Evolutionary conservation across 1,139 yeast species (phyloP), one percentile per base, ranked within the genome.

Genomic region (Nakaseomyces glabratus): DNA sequence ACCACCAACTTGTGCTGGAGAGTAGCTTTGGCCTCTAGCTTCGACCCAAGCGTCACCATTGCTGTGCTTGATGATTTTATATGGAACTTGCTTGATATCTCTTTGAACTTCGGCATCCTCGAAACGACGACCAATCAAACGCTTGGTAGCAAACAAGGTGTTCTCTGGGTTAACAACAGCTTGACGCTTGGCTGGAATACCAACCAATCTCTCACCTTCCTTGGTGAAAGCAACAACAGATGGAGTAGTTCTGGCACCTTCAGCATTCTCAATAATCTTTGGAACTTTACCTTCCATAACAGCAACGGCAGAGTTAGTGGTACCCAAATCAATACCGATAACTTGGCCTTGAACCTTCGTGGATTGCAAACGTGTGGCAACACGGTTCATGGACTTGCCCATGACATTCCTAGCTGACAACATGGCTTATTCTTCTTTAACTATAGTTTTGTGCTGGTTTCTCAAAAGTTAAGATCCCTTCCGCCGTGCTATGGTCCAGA

Each of bases 21-120:
- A 81, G 74, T 84, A 85, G 58, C 73, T 76, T 66, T 82, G 82
- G 60, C 94, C 96, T 60, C 82, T 72, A 48, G 96, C 95, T 71
- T 88, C 96, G 44, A 90, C 82, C 97, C 98, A 93, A 51, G 98
- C 98, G 60, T 93, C 98, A 61, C 98, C 98, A 63, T 90, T 90
- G 46, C 74, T 63, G 73, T 88, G 96, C 73, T 88, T 85, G 57
- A 88, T 84, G 49, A 90, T 90, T 73, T 88, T 88, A 79, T 84
- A 90, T 45, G 98, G 97, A 41, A 88, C 97, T 68, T 88, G 88
- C 62, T 82, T 77, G 62, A 90, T 75, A 63, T 93, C 98, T 70
- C 88, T 82, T 71, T 90, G 97, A 44, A 90, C 96, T 69, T 90
- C 98, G 43, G 69, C 63, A 63, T 90, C 99, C 65, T 88, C 95